A percentile compares a stretch with the other conserved stretches of the same genome.
Conservation (phyloP, 228 moss, liverwort and hornwort species). For the Sphagnum fallax region DNA sequence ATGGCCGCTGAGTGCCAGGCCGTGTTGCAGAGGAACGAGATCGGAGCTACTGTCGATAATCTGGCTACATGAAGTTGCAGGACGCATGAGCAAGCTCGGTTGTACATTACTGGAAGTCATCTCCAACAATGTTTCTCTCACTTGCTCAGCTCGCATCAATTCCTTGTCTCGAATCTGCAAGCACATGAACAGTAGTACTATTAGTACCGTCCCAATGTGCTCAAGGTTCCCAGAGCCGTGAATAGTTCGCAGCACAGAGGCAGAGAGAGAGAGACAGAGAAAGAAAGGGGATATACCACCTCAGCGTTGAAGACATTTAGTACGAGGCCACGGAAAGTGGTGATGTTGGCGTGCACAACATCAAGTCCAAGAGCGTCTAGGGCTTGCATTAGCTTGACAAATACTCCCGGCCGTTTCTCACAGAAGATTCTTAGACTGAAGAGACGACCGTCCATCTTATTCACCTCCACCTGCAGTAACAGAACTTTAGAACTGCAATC, state of each 20-base stretch:
- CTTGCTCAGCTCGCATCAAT: slow-evolving; percentile 63
- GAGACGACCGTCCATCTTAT: slow-evolving; percentile 67
- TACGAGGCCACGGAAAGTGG: slow-evolving; percentile 76
- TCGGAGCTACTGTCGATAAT: too few species aligned
- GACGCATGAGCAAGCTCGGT: too few species aligned
- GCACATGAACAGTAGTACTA: not conserved
- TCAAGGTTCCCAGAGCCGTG: not conserved
- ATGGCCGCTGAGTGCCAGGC: too few species aligned
- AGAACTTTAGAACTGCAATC: slow-evolving; percentile 4
- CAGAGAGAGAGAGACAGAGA: not conserved
- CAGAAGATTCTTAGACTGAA: slow-evolving; percentile 83
- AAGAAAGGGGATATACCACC: slow-evolving; percentile 17
- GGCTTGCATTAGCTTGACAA: slow-evolving; percentile 86
- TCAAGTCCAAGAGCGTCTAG: slow-evolving; percentile 83
- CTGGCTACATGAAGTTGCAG: too few species aligned
- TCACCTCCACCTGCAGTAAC: slow-evolving; percentile 75
- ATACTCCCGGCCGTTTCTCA: slow-evolving; percentile 80
- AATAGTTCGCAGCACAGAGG: not conserved
- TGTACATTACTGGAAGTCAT: slow-evolving; percentile 26
- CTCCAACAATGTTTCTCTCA: slow-evolving; percentile 78
- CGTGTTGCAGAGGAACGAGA: too few species aligned
- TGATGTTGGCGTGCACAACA: slow-evolving; percentile 90
- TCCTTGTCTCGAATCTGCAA: slow-evolving; percentile 78
- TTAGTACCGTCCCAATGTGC: not conserved
- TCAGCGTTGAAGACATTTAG: slow-evolving; percentile 95